Conservation (phyloP, 1,139 yeast species). For the Pichia sp. region DNA sequence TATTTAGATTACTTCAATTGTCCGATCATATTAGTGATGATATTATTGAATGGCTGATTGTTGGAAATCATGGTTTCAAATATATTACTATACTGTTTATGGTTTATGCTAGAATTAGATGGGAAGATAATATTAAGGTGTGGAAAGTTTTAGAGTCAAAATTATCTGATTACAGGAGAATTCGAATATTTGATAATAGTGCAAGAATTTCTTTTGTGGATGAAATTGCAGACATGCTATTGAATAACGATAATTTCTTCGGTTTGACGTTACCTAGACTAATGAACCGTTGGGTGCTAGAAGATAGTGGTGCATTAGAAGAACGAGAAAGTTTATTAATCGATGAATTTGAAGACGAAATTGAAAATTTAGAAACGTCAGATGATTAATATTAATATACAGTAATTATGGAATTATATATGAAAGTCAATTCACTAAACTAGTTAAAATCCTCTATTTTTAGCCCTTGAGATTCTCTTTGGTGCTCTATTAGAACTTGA, state of each 20-base stretch:
- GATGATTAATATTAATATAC: slow-evolving; percentile 4
- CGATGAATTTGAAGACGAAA: slow-evolving; percentile 24
- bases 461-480: slow-evolving; percentile 5
- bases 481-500: slow-evolving; percentile 5
- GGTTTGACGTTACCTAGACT: slow-evolving; percentile 59
- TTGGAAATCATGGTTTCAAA: slow-evolving; percentile 52
- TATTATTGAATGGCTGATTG: slow-evolving; percentile 45
- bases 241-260: slow-evolving; percentile 44
- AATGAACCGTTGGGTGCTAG: slow-evolving; percentile 33
- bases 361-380: slow-evolving; percentile 12
- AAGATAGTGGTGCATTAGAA: slow-evolving; percentile 35
- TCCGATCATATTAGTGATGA: slow-evolving; percentile 29
- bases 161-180: slow-evolving; percentile 49
- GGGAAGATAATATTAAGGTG: slow-evolving; percentile 36
- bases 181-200: slow-evolving; percentile 31
- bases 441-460: slow-evolving; percentile 13
- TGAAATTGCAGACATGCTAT: slow-evolving; percentile 50
- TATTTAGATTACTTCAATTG: slow-evolving; percentile 56
- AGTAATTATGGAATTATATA: neutral
- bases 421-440: neutral
- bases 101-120: slow-evolving; percentile 49
- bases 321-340: slow-evolving; percentile 34
- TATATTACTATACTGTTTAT: slow-evolving; percentile 59
- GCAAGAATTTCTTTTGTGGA: slow-evolving; percentile 39
- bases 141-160: slow-evolving; percentile 47